Percentiles rank a stretch among this genome's conserved stretches.
Evolutionary conservation across 306 rosid species (phyloP).

Genomic region (Pterocarpus santalinus): DNA sequence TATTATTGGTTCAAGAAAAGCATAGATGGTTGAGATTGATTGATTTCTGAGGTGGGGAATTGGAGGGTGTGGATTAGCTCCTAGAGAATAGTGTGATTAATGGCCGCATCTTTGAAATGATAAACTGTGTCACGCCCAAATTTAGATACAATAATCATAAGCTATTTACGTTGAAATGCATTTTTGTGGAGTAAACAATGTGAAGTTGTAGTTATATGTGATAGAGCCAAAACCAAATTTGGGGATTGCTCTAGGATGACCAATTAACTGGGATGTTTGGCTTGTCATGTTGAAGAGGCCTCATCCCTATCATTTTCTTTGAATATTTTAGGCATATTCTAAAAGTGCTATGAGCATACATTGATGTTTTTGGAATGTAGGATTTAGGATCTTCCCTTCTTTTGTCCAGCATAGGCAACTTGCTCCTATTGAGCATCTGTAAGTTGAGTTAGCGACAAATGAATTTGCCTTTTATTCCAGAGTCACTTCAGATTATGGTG

Average conservation of each 20-base stretch:
- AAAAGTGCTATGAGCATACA: constrained; percentile 31
- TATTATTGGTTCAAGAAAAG: neutral
- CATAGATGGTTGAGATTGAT: constrained; percentile 53
- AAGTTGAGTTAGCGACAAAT: neutral
- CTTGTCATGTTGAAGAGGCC: constrained; percentile 8
- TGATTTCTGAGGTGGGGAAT: constrained; percentile 37
- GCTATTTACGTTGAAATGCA: neutral
- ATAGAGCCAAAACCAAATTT: constrained; percentile 29
- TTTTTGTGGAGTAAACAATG: constrained; percentile 47
- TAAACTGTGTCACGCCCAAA: constrained; percentile 29
- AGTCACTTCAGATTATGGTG: neutral
- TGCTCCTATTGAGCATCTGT: neutral
- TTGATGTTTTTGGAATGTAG: constrained; percentile 40
- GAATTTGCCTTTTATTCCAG: neutral
- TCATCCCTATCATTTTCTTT: constrained; percentile 3
- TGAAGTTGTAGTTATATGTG: constrained; percentile 13
- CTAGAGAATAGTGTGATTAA: neutral
- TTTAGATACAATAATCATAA: constrained; percentile 34
- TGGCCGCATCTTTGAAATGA: constrained; percentile 23
- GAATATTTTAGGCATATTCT: constrained; percentile 45
- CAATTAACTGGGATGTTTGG: constrained; percentile 4
- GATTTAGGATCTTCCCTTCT: neutral
- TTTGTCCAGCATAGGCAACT: constrained; percentile 28
- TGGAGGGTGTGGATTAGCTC: constrained; percentile 44
- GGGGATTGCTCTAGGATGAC: constrained; percentile 17